Conservation (phyloP, 352 stramenopile species). For the Poterioochromonas sp. region DNA sequence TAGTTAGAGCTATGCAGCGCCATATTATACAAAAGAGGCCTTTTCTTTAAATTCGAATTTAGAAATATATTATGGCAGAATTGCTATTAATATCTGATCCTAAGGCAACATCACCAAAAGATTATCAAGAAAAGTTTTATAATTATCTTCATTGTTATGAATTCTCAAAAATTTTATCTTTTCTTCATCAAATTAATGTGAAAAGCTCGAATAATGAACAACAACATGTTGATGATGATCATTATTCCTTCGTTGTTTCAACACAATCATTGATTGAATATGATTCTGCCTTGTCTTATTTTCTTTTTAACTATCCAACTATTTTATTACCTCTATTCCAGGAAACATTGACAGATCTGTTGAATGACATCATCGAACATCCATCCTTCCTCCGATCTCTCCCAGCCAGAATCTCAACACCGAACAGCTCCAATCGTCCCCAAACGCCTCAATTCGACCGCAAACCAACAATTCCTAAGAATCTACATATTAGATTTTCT, state of each 20-base stretch:
- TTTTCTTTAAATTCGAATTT: no score
- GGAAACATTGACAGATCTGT: slow-evolving; percentile 58
- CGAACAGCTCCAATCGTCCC: no score
- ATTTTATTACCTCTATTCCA: slow-evolving; percentile 73
- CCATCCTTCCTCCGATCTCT: slow-evolving; percentile 17
- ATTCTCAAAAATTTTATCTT: background rate
- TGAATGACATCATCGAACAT: slow-evolving; percentile 38
- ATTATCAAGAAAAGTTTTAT: background rate
- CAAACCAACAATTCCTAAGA: slow-evolving; percentile 48
- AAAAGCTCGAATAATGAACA: background rate
- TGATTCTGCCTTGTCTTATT: slow-evolving; percentile 61
- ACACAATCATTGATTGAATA: slow-evolving; percentile 67
- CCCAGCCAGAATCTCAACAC: slow-evolving; percentile 19
- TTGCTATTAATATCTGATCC: background rate
- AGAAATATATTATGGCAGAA: no score
- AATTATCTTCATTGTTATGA: background rate
- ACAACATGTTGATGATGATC: no score
- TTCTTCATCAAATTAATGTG: background rate
- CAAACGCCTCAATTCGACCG: slow-evolving; percentile 36
- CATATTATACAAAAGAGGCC: no score
- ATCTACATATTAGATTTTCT: slow-evolving; percentile 72
- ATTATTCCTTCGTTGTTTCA: slow-evolving; percentile 44
- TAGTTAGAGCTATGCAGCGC: no score
- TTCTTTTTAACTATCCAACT: slow-evolving; percentile 74
- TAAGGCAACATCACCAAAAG: background rate